Conservation (phyloP, 2,329 filamentous ascomycete species). For the Sporothrix protearum region DNA sequence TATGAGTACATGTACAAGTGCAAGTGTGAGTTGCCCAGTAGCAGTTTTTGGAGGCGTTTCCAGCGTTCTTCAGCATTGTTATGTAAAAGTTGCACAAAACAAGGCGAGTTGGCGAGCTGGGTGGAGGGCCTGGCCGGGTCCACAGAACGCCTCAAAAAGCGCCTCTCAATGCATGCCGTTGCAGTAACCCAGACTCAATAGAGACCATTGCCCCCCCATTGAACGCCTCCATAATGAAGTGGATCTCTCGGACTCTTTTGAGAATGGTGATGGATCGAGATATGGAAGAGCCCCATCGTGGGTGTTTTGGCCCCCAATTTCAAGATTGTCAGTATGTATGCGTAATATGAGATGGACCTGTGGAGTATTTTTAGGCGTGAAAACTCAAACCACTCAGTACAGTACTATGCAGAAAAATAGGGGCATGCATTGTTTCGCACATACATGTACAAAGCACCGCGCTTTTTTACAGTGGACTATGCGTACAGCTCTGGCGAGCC, state of each 20-base stretch:
- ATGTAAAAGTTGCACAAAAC: neutral
- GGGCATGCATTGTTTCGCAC: neutral
- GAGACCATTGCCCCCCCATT: too few species aligned
- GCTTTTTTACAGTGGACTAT: neutral
- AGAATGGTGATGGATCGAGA: neutral
- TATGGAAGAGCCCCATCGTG: neutral
- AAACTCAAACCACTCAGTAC: too few species aligned
- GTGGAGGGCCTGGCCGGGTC: neutral
- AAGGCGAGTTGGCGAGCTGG: neutral
- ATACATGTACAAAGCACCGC: neutral
- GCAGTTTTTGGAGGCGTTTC: too few species aligned
- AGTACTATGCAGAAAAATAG: conserved; percentile 5
- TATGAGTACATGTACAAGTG: too few species aligned
- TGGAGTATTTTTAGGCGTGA: neutral
- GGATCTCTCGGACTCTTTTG: neutral
- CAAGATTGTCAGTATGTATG: too few species aligned
- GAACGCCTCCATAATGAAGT: neutral
- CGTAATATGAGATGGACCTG: conserved; percentile 1
- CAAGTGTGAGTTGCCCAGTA: too few species aligned
- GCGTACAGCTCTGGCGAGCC: too few species aligned
- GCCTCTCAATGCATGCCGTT: neutral
- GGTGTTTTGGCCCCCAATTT: neutral
- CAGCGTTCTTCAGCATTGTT: neutral
- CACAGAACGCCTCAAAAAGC: neutral
- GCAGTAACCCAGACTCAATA: too few species aligned